Evolutionary conservation across 495 filamentous ascomycete genomes (phyloP), one percentile per base, ranked within the genome.

Genomic region (Margaritispora aquatica): DNA sequence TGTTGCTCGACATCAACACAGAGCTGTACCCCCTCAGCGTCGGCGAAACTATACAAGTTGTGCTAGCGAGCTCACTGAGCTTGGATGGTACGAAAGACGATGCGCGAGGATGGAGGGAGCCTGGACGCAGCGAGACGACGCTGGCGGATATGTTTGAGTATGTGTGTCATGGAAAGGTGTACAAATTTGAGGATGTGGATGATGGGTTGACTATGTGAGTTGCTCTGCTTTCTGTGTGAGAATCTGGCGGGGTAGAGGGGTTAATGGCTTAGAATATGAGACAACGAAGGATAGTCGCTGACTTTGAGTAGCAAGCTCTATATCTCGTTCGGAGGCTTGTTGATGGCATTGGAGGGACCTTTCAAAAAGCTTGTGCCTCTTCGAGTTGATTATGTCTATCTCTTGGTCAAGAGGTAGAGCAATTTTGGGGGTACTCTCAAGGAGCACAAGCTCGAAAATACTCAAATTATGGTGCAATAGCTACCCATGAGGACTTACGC

Each of bases 81-180:
- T 81, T 96, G 36, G 95, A 97, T 69, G 95, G 95, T 59, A 76
- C 70, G 59, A 89, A 87, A 73, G 80, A 84, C 63, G 80, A 82
- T 56, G 75, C 75, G 59, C 79, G 77, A 63, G 88, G 91, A 47
- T 96, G 92, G 92, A 84, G 90, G 68, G 88, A 92, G 51, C 78
- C 86, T 24, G 80, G 77, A 63, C 78, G 84, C 71, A 64, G 65
- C n/a, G 90, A 96, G 69, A 74, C 82, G 52, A 89, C 84, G 11
- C 76, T 99, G 38, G 92, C 94, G 21, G 92, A 97, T 71, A 84
- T 88, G 72, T 99, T 85, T 61, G 95, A 99, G 66, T 99, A 99
- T 71, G 94, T 97, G 48, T 96, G 92, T 73, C 85, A 96, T 73
- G 94, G 94, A 60, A 97, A 97, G 84, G 87, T 96, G 31, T 99